These are phyloP conservation scores for Linnemannia elongata DNA, from an alignment of 192 early-diverging fungal species.

Conservation along the genomic window DNA sequence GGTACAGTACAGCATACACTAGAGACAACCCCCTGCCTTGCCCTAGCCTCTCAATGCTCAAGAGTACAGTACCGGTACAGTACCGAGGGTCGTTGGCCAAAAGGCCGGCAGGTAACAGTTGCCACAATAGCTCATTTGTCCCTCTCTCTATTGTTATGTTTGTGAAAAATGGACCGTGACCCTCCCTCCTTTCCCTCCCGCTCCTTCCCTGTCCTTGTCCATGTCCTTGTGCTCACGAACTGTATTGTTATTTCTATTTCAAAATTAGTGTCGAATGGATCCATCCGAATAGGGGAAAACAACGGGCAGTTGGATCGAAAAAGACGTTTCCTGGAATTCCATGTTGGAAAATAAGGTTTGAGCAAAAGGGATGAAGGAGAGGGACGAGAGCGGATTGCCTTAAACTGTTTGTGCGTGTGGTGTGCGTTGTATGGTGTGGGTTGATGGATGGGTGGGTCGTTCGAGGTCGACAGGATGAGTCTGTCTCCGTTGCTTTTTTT, in stretches of 20 bases:
- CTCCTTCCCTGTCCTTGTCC: too few relatives aligned
- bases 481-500: neutral
- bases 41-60: too few relatives aligned
- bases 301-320: constrained; percentile 17
- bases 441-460: too few relatives aligned
- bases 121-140: too few relatives aligned
- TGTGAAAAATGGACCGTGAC: neutral
- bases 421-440: neutral
- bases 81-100: too few relatives aligned
- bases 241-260: neutral
- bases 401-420: neutral
- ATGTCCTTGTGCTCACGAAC: neutral
- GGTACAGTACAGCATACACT: too few relatives aligned
- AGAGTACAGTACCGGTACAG: too few relatives aligned
- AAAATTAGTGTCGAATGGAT: neutral
- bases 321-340: constrained; percentile 14
- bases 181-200: neutral
- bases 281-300: constrained; percentile 3
- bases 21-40: too few relatives aligned
- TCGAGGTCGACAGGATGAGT: too few relatives aligned
- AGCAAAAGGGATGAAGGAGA: neutral
- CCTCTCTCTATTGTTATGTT: neutral
- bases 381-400: neutral
- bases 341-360: constrained; percentile 12
- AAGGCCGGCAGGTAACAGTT: too few relatives aligned